A percentile compares a stretch with the other conserved stretches of the same genome.
Conservation (phyloP, 257 asterid genomes). For the Coffea canephora region DNA sequence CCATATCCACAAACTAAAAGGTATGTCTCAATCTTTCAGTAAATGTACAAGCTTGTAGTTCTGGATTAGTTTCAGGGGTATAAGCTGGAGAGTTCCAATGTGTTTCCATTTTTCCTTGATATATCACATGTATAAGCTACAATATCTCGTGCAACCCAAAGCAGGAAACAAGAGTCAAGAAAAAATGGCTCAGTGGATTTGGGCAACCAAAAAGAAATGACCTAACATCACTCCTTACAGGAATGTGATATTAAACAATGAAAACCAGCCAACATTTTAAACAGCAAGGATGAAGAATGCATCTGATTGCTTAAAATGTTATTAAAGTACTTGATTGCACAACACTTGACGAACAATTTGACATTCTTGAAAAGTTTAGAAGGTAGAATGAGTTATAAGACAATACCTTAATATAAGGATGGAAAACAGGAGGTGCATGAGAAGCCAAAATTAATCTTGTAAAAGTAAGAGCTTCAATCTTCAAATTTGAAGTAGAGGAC, state of each 20-base stretch:
- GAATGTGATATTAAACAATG: not conserved
- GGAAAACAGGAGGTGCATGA: slow-evolving; percentile 86
- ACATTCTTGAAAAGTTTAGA: not conserved
- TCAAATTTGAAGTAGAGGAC: slow-evolving; percentile 92
- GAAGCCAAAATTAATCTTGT: slow-evolving; percentile 92
- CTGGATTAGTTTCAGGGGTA: not conserved
- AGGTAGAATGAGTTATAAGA: not conserved
- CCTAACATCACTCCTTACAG: not conserved
- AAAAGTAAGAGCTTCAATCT: slow-evolving; percentile 97
- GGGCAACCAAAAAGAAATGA: not conserved
- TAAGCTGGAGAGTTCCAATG: not conserved
- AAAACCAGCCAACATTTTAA: not conserved
- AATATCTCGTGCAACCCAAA: not conserved
- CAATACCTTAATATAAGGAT: slow-evolving; percentile 88
- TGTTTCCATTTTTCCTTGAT: not conserved
- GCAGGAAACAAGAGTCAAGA: not conserved
- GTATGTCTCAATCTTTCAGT: not conserved
- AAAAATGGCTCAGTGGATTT: not conserved
- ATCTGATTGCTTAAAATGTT: not conserved
- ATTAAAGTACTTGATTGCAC: not conserved
- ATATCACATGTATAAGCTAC: not conserved
- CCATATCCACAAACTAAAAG: not conserved
- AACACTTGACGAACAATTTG: not conserved
- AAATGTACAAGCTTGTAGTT: not conserved
- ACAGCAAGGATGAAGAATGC: not conserved